phyloP scores from a whole-genome alignment of 352 stramenopile species.

The Globisporangium megalacanthum region DNA sequence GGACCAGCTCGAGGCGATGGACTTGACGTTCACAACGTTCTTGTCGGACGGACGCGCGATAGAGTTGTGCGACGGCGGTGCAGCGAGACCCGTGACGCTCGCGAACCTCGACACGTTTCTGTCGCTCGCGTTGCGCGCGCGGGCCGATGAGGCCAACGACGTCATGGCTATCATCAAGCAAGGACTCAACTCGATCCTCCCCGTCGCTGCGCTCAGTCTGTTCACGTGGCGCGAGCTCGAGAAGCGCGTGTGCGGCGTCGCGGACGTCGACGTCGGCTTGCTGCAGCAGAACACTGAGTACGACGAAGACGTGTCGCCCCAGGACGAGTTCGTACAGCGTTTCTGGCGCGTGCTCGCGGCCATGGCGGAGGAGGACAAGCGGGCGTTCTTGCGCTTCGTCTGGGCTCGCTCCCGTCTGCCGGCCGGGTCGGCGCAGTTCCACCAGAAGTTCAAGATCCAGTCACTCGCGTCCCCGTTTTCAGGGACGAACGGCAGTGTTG shows the following conservation, averaged over 20 bases:
- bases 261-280: slow-evolving; percentile 66
- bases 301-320: slow-evolving; percentile 60
- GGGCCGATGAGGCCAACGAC: slow-evolving; percentile 34
- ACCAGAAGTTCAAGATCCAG: slow-evolving; percentile 88
- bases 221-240: slow-evolving; percentile 70
- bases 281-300: slow-evolving; percentile 79
- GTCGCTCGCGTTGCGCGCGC: slow-evolving; percentile 28
- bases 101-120: slow-evolving; percentile 52
- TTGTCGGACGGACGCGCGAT: slow-evolving; percentile 54
- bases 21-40: slow-evolving; percentile 70
- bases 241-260: slow-evolving; percentile 62
- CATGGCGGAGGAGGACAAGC: slow-evolving; percentile 59
- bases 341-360: slow-evolving; percentile 73
- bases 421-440: slow-evolving; percentile 51
- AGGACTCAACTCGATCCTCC: slow-evolving; percentile 71
- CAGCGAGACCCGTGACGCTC: slow-evolving; percentile 31
- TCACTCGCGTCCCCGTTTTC: slow-evolving; percentile 25
- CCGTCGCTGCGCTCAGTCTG: slow-evolving; percentile 46
- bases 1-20: slow-evolving; percentile 57
- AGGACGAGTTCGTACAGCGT: slow-evolving; percentile 65
- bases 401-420: slow-evolving; percentile 74
- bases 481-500: not conserved
- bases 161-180: slow-evolving; percentile 71
- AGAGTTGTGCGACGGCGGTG: slow-evolving; percentile 34
- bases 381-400: slow-evolving; percentile 77